Conservation (phyloP, 805 yeast genomes). For the Zygosaccharomyces rouxii region DNA sequence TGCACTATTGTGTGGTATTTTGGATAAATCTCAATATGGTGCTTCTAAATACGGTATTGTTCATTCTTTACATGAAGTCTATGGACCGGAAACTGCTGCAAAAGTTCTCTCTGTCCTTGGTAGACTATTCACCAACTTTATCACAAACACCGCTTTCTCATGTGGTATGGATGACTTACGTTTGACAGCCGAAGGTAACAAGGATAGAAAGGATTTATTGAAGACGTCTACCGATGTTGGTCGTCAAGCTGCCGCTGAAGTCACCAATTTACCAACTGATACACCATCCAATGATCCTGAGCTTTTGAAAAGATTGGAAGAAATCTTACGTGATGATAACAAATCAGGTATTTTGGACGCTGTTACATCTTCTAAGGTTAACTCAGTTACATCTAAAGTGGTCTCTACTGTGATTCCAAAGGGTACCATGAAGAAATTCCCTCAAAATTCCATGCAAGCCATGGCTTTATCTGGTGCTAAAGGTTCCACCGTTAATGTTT, state of each 20-base stretch:
- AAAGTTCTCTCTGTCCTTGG: slow-evolving; percentile 88
- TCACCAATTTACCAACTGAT: slow-evolving; percentile 66
- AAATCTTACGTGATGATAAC: slow-evolving; percentile 87
- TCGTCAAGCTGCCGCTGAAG: slow-evolving; percentile 89
- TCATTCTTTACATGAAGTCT: slow-evolving; percentile 92
- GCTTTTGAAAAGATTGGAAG: slow-evolving; percentile 83
- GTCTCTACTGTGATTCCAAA: slow-evolving; percentile 92
- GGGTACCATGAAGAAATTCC: slow-evolving; percentile 94
- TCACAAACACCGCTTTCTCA: slow-evolving; percentile 87
- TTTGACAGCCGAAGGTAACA: slow-evolving; percentile 85
- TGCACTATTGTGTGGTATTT: slow-evolving; percentile 82
- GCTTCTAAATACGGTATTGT: slow-evolving; percentile 95
- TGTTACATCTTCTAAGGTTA: slow-evolving; percentile 88
- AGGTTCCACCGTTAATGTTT: slow-evolving; percentile 96
- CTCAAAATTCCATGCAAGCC: slow-evolving; percentile 94
- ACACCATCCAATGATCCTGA: slow-evolving; percentile 59
- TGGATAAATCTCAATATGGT: slow-evolving; percentile 98
- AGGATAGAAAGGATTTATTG: slow-evolving; percentile 81
- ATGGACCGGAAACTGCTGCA: slow-evolving; percentile 89
- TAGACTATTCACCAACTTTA: slow-evolving; percentile 89
- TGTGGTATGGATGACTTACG: slow-evolving; percentile 99
- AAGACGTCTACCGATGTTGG: slow-evolving; percentile 77
- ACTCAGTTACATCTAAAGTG: slow-evolving; percentile 88
- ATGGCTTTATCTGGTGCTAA: slow-evolving; percentile 99
- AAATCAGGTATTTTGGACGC: slow-evolving; percentile 94